These are phyloP conservation scores for Citrus medica DNA, from an alignment of 345 rosid genomes.

Conservation along the genomic window DNA sequence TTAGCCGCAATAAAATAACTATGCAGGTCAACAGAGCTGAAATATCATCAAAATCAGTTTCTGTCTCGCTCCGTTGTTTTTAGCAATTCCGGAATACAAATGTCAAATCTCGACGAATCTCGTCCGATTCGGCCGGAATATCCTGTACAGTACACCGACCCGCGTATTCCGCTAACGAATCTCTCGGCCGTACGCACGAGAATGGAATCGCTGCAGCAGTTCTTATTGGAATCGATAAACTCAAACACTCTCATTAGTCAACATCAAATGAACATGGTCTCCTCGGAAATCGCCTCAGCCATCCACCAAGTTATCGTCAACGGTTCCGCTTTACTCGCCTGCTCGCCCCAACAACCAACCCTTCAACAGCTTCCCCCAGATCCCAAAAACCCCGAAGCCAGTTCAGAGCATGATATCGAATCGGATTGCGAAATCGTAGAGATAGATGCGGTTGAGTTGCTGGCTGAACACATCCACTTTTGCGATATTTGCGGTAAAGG, in stretches of 20 bases:
- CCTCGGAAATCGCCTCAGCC: slow-evolving; percentile 50
- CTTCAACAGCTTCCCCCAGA: not conserved
- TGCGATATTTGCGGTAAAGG: slow-evolving; percentile 76
- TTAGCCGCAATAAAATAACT: no score
- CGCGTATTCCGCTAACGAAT: slow-evolving; percentile 26
- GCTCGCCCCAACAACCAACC: slow-evolving; percentile 15
- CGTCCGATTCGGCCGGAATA: not conserved
- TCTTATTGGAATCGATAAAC: slow-evolving; percentile 42
- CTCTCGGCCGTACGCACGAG: slow-evolving; percentile 31
- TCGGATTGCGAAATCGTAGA: slow-evolving; percentile 42
- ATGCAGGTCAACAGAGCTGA: no score
- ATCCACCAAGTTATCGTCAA: slow-evolving; percentile 46
- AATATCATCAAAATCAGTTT: not conserved
- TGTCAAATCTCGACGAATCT: slow-evolving; percentile 19
- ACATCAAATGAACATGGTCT: slow-evolving; percentile 44
- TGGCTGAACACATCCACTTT: slow-evolving; percentile 64
- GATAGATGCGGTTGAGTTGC: slow-evolving; percentile 58
- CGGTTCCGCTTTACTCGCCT: slow-evolving; percentile 46
- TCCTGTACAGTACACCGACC: slow-evolving; percentile 2
- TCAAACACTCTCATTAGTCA: slow-evolving; percentile 26
- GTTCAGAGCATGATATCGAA: not conserved
- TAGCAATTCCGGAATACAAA: not conserved
- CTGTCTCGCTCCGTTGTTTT: not conserved
- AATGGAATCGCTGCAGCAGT: slow-evolving; percentile 45
- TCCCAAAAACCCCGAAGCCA: not conserved